Conservation (phyloP, 2,329 filamentous ascomycete species). For the Orbilia ellipsospora region DNA sequence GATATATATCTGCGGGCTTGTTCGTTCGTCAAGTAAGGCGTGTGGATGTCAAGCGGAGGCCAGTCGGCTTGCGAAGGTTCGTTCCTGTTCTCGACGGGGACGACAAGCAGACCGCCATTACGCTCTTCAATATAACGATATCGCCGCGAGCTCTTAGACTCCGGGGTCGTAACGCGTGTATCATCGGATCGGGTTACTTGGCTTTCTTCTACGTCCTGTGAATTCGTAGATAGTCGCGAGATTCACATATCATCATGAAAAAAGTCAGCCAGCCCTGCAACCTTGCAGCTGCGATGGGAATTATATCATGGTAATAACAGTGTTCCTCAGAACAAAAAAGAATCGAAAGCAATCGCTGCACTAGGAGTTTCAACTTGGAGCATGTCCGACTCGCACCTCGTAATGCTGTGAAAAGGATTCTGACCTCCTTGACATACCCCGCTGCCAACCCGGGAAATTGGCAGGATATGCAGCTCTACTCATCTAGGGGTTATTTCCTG, state of each 20-base stretch:
- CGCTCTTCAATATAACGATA: conserved; percentile 53
- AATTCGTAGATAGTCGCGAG: conserved; percentile 10
- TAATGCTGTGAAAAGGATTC: conserved; percentile 56
- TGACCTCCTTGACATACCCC: conserved; percentile 56
- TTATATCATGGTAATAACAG: background rate
- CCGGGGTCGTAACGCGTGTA: conserved; percentile 49
- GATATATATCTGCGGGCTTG: conserved; percentile 58
- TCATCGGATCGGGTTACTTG: conserved; percentile 54
- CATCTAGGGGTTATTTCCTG: conserved; percentile 43
- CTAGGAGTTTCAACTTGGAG: conserved; percentile 48
- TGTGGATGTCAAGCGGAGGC: conserved; percentile 42
- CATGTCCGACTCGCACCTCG: conserved; percentile 54
- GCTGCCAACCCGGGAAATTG: conserved; percentile 55
- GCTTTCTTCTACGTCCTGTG: conserved; percentile 53
- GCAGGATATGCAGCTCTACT: conserved; percentile 55
- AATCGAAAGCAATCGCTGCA: conserved; percentile 26
- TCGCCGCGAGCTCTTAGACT: conserved; percentile 46
- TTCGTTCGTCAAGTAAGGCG: conserved; percentile 34
- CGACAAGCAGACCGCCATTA: conserved; percentile 49
- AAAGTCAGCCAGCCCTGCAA: conserved; percentile 26
- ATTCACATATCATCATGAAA: conserved; percentile 10
- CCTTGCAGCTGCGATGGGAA: conserved; percentile 2
- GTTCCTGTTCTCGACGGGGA: conserved; percentile 33
- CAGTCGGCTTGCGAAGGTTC: conserved; percentile 39
- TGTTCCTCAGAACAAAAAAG: background rate